These are phyloP conservation scores for Lobosporangium transversale DNA, from an alignment of 192 early-diverging fungal genomes.

Conservation along the genomic window DNA sequence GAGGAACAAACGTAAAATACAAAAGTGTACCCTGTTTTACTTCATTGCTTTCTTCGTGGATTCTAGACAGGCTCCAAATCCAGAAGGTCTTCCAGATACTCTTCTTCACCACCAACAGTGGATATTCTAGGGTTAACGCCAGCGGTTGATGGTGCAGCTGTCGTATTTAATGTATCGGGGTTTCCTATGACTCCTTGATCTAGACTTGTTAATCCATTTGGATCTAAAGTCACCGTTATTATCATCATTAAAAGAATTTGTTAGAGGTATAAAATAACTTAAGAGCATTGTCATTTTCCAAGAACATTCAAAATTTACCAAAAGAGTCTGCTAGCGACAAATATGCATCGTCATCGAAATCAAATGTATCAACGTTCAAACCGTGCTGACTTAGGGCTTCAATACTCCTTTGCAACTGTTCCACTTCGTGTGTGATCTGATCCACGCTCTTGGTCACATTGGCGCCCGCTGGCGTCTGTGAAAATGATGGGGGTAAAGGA, in stretches of 20 bases:
- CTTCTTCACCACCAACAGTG: conserved; percentile 19
- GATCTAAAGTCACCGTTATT: background rate
- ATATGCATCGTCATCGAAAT: conserved; percentile 33
- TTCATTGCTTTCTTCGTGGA: too few relatives aligned
- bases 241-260: background rate
- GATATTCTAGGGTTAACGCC: conserved; percentile 40
- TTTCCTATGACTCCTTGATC: conserved; percentile 1
- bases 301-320: conserved; percentile 12
- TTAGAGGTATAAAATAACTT: background rate
- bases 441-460: conserved; percentile 30
- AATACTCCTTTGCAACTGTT: conserved; percentile 29
- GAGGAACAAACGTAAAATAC: too few relatives aligned
- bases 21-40: too few relatives aligned
- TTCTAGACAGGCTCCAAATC: conserved; percentile 21
- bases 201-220: background rate
- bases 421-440: conserved; percentile 31
- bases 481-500: conserved; percentile 21
- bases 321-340: conserved; percentile 8
- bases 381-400: conserved; percentile 36
- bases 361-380: conserved; percentile 22
- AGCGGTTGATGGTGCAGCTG: background rate
- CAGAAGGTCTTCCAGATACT: conserved; percentile 31
- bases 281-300: background rate
- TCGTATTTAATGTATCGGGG: background rate
- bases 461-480: conserved; percentile 22